A percentile compares a stretch with the other conserved stretches of the same genome.
Evolutionary conservation across 495 filamentous ascomycete species (phyloP).

Genomic region (Lophiostoma macrostomum): DNA sequence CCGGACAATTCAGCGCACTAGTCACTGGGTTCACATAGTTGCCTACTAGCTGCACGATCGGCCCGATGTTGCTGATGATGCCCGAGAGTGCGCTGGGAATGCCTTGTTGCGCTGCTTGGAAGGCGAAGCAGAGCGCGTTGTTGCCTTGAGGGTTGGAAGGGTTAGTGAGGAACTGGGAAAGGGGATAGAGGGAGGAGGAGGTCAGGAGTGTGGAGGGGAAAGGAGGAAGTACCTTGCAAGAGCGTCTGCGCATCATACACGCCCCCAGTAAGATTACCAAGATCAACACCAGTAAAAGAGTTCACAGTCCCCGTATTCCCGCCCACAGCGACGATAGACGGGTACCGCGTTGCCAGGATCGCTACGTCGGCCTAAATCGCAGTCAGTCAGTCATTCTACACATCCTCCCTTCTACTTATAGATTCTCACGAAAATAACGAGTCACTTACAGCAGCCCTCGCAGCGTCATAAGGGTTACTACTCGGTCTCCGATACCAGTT

Average conservation of each 20-base stretch:
- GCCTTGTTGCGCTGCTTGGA: conserved; percentile 17
- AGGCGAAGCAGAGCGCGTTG: conserved; percentile 37
- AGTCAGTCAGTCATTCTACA: no score
- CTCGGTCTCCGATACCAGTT: conserved; percentile 57
- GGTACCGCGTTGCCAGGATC: conserved; percentile 30
- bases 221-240: no score
- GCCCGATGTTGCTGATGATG: background rate
- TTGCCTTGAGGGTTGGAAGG: conserved; percentile 23
- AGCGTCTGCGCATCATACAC: conserved; percentile 33
- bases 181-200: no score
- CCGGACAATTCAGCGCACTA: conserved; percentile 16
- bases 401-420: no score
- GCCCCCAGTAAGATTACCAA: conserved; percentile 50
- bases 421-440: background rate
- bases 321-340: conserved; percentile 46
- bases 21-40: conserved; percentile 23
- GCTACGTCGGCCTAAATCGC: conserved; percentile 41
- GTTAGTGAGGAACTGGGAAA: no score
- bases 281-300: conserved; percentile 54
- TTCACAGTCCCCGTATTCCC: conserved; percentile 57
- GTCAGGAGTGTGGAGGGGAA: no score
- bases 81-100: conserved; percentile 12
- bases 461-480: conserved; percentile 5
- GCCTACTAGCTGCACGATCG: conserved; percentile 17
- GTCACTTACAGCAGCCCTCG: conserved; percentile 1